Evolutionary conservation across 257 asterid species (phyloP), one percentile per base, ranked within the genome.

Genomic region (Fraxinus cuspidata): DNA sequence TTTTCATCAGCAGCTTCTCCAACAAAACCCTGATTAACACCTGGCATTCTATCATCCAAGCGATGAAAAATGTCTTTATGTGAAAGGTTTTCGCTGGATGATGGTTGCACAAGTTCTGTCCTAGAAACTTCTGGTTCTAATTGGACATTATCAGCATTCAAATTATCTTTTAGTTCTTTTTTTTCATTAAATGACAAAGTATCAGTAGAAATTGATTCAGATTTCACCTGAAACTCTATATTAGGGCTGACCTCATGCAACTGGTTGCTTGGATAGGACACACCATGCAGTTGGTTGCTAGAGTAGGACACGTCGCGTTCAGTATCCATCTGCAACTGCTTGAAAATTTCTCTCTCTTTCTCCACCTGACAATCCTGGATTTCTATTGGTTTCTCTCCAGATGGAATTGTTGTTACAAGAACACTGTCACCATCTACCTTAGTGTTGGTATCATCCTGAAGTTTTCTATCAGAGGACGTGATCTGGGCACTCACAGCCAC

Each of bases 211-310:
- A 84, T 76, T 76, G 84, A 82, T 79, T 84, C 88, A 76, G 80
- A 81, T 34, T 84, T 78, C 82, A 84, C 85, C 82, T 81, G 83
- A 79, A 75, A 84, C 88, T 85, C 88, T 81, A 82, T 76, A 76
- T 73, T 84, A 73, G 80, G 35, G 84, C 83, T 79, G 79, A 79
- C 79, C 80, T 84, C 88, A 79, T 72, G 75, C 82, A 81, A 86
- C 88, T 84, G 85, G 77, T 78, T 74, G 75, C 80, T 76, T 73
- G 84, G 49, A 64, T 70, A 31, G 78, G 86, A 75, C 71, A 81
- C 73, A 49, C 76, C 74, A 78, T 53, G 65, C 68, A 12, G 34
- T 63, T 63, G 69, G 69, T 25, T 63, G 69, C 35, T 27, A 63
- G 34, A 1, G 32, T 25, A 23, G 69, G 69, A 27, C 34, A 63